Conservation (phyloP, 2,329 filamentous ascomycete species). For the Microdochium bolleyi region DNA sequence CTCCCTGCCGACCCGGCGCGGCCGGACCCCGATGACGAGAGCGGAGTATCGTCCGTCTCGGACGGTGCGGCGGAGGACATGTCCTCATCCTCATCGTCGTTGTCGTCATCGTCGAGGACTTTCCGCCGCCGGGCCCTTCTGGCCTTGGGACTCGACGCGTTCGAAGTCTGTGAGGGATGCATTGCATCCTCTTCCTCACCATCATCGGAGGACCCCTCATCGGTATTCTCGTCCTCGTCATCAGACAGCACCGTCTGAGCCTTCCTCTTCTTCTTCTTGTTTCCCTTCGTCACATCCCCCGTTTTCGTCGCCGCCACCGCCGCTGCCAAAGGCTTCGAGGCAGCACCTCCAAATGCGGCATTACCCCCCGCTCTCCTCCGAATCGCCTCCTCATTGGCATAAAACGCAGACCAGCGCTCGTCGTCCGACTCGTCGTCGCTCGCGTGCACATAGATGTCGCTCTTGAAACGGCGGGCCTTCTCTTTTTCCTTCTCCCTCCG, state of each 20-base stretch:
- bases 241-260: slow-evolving; percentile 13
- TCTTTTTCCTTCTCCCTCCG: slow-evolving; percentile 65
- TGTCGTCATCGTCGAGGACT: background rate
- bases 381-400: slow-evolving; percentile 61
- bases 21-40: slow-evolving; percentile 28
- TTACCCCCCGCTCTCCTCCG: slow-evolving; percentile 42
- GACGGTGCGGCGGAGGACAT: slow-evolving; percentile 9
- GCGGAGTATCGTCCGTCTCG: slow-evolving; percentile 25
- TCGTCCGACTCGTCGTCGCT: slow-evolving; percentile 87
- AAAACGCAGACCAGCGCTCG: slow-evolving; percentile 60
- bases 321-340: slow-evolving; percentile 1
- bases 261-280: slow-evolving; percentile 21
- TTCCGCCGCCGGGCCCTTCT: background rate
- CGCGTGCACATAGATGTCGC: slow-evolving; percentile 68
- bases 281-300: slow-evolving; percentile 8
- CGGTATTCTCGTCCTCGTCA: slow-evolving; percentile 19
- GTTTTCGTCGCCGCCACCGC: slow-evolving; percentile 6
- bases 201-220: slow-evolving; percentile 11
- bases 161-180: background rate
- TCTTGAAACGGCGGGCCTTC: slow-evolving; percentile 75
- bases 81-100: slow-evolving; percentile 7
- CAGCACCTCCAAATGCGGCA: slow-evolving; percentile 14
- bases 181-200: slow-evolving; percentile 9
- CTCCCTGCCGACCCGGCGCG: slow-evolving; percentile 8
- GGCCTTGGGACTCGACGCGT: background rate